These are phyloP conservation scores for Phytopythium cucurbitacearum DNA, from an alignment of 352 stramenopile genomes.

Conservation along the genomic window DNA sequence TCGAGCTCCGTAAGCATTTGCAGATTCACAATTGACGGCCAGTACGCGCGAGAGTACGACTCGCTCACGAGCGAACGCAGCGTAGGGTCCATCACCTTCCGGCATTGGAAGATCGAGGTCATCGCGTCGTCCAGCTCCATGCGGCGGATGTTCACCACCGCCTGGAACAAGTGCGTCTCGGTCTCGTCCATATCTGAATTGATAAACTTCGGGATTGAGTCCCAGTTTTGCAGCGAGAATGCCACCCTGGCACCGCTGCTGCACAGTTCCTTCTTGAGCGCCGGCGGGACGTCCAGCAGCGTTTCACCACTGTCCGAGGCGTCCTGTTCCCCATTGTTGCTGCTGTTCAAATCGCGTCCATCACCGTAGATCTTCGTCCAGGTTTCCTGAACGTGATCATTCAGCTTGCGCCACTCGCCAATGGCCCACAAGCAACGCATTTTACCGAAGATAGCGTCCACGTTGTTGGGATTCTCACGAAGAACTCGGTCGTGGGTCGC, in stretches of 20 bases:
- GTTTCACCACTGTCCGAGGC: constrained; percentile 32
- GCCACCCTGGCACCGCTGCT: constrained; percentile 77
- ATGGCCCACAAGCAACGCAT: constrained; percentile 98
- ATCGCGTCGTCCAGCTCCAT: constrained; percentile 93
- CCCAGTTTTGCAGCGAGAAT: constrained; percentile 84
- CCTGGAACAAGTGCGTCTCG: constrained; percentile 77
- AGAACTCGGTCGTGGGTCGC: constrained; percentile 90
- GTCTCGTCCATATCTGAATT: constrained; percentile 88
- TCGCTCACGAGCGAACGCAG: constrained; percentile 97
- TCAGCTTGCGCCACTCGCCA: constrained; percentile 95
- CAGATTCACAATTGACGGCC: constrained; percentile 95
- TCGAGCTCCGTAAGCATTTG: constrained; percentile 97
- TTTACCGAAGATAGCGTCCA: constrained; percentile 96
- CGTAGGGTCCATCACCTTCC: constrained; percentile 95
- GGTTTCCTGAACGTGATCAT: constrained; percentile 89
- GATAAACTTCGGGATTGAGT: constrained; percentile 80
- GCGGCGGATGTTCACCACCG: constrained; percentile 93
- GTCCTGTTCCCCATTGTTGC: constrained; percentile 21
- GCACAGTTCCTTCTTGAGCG: constrained; percentile 82
- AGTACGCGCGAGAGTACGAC: constrained; percentile 96
- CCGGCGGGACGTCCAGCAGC: constrained; percentile 71
- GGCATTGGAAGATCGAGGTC: constrained; percentile 90
- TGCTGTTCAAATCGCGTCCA: constrained; percentile 1
- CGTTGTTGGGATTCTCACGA: constrained; percentile 68
- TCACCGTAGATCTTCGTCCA: constrained; percentile 86